These are phyloP conservation scores for Phytophthora pistaciae DNA, from an alignment of 352 stramenopile genomes.

Conservation along the genomic window DNA sequence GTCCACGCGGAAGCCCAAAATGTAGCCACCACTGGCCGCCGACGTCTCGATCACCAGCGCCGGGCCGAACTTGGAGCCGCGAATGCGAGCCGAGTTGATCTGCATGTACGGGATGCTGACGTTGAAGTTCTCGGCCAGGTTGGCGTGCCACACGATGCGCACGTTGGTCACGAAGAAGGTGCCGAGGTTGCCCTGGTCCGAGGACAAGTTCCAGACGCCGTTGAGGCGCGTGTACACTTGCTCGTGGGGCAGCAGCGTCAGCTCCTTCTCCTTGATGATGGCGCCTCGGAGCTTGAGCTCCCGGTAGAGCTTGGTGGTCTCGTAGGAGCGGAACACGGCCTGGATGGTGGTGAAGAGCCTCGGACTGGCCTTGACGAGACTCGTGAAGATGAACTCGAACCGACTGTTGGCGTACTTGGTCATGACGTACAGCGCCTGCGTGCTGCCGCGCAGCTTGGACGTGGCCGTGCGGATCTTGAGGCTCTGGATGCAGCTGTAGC, in stretches of 20 bases:
- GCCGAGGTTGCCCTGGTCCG: constrained; percentile 93
- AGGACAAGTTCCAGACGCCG: constrained; percentile 94
- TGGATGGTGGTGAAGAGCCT: constrained; percentile 94
- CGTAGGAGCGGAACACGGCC: constrained; percentile 92
- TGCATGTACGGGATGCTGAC: constrained; percentile 96
- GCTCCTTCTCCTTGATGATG: constrained; percentile 92
- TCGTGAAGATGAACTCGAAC: constrained; percentile 97
- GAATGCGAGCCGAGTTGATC: constrained; percentile 88
- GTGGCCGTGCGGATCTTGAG: constrained; percentile 92
- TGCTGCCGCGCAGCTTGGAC: constrained; percentile 91
- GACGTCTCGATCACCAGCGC: constrained; percentile 93
- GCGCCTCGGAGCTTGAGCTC: constrained; percentile 93
- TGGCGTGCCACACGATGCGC: constrained; percentile 94
- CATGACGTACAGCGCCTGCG: constrained; percentile 93
- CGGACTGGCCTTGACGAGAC: constrained; percentile 91
- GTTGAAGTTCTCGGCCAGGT: constrained; percentile 95
- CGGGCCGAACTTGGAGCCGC: constrained; percentile 91
- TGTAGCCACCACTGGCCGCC: constrained; percentile 83
- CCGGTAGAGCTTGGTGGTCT: constrained; percentile 93
- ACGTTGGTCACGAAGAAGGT: constrained; percentile 95
- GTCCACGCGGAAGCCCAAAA: constrained; percentile 93
- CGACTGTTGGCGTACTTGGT: constrained; percentile 87
- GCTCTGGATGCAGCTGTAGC: constrained; percentile 85
- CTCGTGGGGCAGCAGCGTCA: constrained; percentile 90
- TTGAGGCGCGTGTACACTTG: constrained; percentile 90